These are phyloP conservation scores for Quercus aquifolioides DNA, from an alignment of 306 rosid genomes.

Conservation along the genomic window DNA sequence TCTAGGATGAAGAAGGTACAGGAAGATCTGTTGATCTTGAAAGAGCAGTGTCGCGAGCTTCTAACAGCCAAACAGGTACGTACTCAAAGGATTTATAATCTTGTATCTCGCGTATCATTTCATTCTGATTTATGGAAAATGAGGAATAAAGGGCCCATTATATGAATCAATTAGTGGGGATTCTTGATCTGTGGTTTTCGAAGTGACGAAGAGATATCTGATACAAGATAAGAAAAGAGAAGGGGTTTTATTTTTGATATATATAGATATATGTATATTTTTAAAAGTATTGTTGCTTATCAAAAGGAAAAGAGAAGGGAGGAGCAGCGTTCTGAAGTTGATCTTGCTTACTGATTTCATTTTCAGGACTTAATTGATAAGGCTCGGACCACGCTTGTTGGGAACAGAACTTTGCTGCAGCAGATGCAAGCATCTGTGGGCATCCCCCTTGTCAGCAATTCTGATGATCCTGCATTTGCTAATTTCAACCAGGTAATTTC, in stretches of 20 bases:
- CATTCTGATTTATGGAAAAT: neutral
- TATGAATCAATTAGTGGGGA: neutral
- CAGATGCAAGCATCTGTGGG: slow-evolving; percentile 72
- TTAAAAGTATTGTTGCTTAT: too few species aligned
- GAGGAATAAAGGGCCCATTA: too few species aligned
- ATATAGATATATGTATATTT: too few species aligned
- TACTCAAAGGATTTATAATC: slow-evolving; percentile 4
- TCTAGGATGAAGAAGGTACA: slow-evolving; percentile 76
- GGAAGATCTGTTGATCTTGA: slow-evolving; percentile 56
- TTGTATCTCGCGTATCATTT: too few species aligned
- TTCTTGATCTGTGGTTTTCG: neutral
- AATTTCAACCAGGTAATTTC: slow-evolving; percentile 70
- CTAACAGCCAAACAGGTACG: slow-evolving; percentile 87
- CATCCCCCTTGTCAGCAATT: slow-evolving; percentile 26
- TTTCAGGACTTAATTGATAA: slow-evolving; percentile 84
- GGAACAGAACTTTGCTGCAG: slow-evolving; percentile 61
- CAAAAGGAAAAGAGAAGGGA: too few species aligned
- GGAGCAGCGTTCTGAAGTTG: neutral
- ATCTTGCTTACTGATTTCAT: neutral
- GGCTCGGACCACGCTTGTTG: slow-evolving; percentile 71
- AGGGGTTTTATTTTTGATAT: neutral
- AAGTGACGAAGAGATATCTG: neutral
- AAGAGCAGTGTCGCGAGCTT: slow-evolving; percentile 79
- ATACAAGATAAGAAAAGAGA: neutral
- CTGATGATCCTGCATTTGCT: slow-evolving; percentile 64